Evolutionary conservation across 177 flowering plant genomes (phyloP).

Genomic region (Vitis hybrid): DNA sequence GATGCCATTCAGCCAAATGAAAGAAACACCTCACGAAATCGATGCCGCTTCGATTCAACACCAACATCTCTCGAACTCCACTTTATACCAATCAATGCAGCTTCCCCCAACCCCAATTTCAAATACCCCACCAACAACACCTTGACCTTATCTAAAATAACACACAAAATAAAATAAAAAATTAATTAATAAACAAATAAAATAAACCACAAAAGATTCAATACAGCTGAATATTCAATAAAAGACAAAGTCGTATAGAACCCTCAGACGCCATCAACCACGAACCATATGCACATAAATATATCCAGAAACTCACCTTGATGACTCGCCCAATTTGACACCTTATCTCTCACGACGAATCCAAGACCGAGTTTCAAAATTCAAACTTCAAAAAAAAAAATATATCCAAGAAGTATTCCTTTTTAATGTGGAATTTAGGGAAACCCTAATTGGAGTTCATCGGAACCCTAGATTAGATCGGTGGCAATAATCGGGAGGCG

Average conservation of each 20-base stretch:
- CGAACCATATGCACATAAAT: background rate
- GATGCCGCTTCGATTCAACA: constrained; percentile 28
- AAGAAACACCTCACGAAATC: constrained; percentile 35
- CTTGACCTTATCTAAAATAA: constrained; percentile 23
- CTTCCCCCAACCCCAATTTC: background rate
- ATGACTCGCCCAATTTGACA: too few species aligned
- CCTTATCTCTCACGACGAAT: too few species aligned
- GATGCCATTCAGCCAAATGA: constrained; percentile 81
- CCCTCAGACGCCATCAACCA: background rate
- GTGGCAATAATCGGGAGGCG: too few species aligned
- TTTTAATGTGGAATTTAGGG: too few species aligned
- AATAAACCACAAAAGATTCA: background rate
- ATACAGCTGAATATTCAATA: background rate
- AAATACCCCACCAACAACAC: constrained; percentile 5
- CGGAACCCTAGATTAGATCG: too few species aligned
- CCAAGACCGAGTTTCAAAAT: too few species aligned
- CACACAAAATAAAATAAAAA: background rate
- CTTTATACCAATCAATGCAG: constrained; percentile 15
- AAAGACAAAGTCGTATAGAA: background rate
- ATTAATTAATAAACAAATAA: background rate
- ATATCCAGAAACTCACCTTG: too few species aligned
- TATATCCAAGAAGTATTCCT: too few species aligned
- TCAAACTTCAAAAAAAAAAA: too few species aligned
- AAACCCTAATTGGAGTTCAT: too few species aligned
- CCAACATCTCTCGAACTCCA: constrained; percentile 51